Evolutionary conservation across 441 rosid genomes (phyloP), one percentile per base, ranked within the genome.

Genomic region (Macaranga tanarius): DNA sequence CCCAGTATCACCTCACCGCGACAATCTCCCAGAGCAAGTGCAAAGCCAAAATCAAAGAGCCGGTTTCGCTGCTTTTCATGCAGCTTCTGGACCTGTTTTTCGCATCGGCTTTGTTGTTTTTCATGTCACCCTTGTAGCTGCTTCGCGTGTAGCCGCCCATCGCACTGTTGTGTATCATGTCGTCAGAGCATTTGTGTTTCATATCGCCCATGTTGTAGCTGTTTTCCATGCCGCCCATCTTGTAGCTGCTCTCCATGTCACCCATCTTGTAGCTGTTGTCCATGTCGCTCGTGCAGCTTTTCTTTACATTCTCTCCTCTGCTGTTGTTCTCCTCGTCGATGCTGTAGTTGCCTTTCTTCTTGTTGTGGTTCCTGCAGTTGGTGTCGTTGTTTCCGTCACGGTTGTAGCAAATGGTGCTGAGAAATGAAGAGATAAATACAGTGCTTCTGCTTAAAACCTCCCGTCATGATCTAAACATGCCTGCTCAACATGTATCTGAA

Each of bases 41-140:
- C 7, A 66, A 78, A 76, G 31, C 69, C 73, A n/a, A 9, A 26
- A 38, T 20, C 48, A 45, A 17, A 72, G 48, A 23, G 23, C 17
- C 69, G 82, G 26, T 74, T 69, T 11, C 7, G 34, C 73, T 76
- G 76, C 69, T 72, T 28, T 61, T 71, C 75, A 22, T 67, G 72
- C 17, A 23, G 42, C 9, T 17, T 56, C 1, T 47, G 65, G 22
- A 22, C 52, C 23, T 69, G 52, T 42, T 12, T 2, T 16, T 19
- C 57, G 2, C 28, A 57, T 48, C 11, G 40, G 5, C 25, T 13
- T 5, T 65, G 68, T 13, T 5, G 68, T 48, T 45, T 31, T 47
- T 45, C 73, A 25, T 69, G 54, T 57, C 23, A 5, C 50, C 20
- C 15, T 2, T 42, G 52, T 23, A 13, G n/a, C 2, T 56, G 64